These are phyloP conservation scores for Stipa capillata DNA, from an alignment of 176 grass and related monocot genomes.

Conservation along the genomic window DNA sequence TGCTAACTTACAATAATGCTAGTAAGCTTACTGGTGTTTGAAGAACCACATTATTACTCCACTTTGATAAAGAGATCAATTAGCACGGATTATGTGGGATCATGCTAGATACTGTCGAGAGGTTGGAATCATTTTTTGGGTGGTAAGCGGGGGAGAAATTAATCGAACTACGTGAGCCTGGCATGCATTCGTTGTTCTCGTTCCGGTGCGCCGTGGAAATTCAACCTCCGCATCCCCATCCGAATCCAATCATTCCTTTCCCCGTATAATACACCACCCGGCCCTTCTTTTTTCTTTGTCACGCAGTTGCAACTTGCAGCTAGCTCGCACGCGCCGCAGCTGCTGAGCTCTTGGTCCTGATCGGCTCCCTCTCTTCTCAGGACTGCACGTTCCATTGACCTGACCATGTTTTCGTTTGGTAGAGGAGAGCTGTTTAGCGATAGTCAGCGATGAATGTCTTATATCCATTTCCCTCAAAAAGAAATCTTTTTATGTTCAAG, in stretches of 20 bases:
- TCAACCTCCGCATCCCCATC: neutral
- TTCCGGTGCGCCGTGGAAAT: neutral
- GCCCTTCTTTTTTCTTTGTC: neutral
- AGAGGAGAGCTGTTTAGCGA: neutral
- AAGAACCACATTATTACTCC: neutral
- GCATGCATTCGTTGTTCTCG: neutral
- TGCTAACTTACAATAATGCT: neutral
- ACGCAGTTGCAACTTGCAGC: neutral
- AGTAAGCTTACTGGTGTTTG: neutral
- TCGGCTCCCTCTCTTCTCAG: neutral
- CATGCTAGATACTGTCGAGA: conserved; percentile 22
- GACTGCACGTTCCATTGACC: neutral
- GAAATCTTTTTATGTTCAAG: neutral
- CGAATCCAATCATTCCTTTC: neutral
- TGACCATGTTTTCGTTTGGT: neutral
- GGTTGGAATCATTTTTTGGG: conserved; percentile 3
- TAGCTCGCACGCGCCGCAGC: neutral
- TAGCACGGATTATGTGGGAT: conserved; percentile 31
- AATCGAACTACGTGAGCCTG: neutral
- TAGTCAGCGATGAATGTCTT: neutral
- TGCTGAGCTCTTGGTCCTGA: neutral
- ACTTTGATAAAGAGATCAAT: neutral
- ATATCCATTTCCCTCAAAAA: neutral
- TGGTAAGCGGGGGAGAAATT: neutral
- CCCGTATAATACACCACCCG: neutral